A percentile compares a stretch with the other conserved stretches of the same genome.
Evolutionary conservation across 345 rosid genomes (phyloP).

Genomic region (Orychophragmus violaceus): DNA sequence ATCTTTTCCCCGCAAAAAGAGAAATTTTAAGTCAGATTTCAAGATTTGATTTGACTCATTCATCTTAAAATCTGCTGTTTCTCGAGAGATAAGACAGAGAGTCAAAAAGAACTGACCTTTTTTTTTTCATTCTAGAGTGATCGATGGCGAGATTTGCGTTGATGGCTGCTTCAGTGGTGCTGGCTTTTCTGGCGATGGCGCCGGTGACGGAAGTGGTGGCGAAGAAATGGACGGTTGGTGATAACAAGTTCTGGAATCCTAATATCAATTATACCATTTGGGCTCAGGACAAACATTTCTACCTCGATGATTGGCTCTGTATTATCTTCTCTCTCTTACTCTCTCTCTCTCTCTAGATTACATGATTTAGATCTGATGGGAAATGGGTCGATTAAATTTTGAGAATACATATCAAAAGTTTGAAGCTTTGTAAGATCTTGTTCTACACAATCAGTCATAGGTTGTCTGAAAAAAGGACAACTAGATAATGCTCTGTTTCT

Average conservation of each 20-base stretch:
- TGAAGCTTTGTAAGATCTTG: background rate
- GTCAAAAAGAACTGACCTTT: conserved; percentile 8
- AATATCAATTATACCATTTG: conserved; percentile 74
- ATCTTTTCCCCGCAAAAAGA: conserved; percentile 1
- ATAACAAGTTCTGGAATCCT: conserved; percentile 54
- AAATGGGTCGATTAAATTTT: background rate
- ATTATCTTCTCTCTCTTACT: conserved; percentile 4
- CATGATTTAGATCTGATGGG: background rate
- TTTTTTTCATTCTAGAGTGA: background rate
- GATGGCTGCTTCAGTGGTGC: conserved; percentile 25
- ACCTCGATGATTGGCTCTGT: conserved; percentile 97
- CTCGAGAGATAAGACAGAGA: conserved; percentile 14
- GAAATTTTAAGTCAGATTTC: background rate
- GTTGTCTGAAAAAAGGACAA: background rate
- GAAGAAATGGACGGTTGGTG: conserved; percentile 58
- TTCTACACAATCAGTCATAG: background rate
- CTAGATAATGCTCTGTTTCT: background rate
- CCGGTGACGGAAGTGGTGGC: conserved; percentile 44
- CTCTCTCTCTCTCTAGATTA: background rate
- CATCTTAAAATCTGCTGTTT: background rate
- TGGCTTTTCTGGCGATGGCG: conserved; percentile 32
- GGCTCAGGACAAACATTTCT: conserved; percentile 77
- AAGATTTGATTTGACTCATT: background rate
- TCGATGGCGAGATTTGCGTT: conserved; percentile 26
- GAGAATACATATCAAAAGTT: background rate